Base-by-base conservation (phyloP, 495 filamentous ascomycete species). In the Trichoderma erinaceum region DNA sequence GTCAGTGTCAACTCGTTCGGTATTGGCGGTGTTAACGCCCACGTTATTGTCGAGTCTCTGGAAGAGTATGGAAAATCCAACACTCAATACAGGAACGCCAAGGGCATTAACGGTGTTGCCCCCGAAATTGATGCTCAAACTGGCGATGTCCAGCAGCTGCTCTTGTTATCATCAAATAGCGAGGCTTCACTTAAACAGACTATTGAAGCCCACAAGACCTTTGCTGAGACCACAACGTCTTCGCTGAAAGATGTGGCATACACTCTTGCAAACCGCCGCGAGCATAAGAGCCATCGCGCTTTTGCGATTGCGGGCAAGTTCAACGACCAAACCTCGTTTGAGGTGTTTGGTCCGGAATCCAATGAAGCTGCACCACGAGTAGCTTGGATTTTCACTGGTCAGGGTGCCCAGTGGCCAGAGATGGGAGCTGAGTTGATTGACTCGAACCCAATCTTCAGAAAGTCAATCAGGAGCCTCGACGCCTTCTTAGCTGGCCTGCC, bases 21-120 rank as follows among this genome's bases (percentile, higher is more conserved):
- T 1, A 81, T 78, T 44, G 83, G 83, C 0, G 83, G 84, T 13
- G 69, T 81, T 1, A 86, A 86, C 65, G 78, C 78, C 1, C 82
- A 85, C 68, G 77, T 75, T 1, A 76, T 83, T n/a, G 11, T 82
- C n/a, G 78, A 83, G 12, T 74, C 73, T 3, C 21, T 25, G 50
- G 50, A 38, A 38, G 35, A 46, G 43, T 46, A 67, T 67, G 1
- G 78, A 77, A 78, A 83, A n/a, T 74, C 71, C 2, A 23, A n/a
- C n/a, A 16, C 50, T 21, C n/a, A 5, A 18, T 46, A 46, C 43
- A 46, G 43, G 18, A 18, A 15, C 12, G 13, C 12, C 18, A 16
- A 46, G 12, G 6, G 43, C 43, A 18, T 46, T 18, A 2, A 10
- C 12, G 18, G 43, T 38, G 43, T 46, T 46, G 43, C 18, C 43